phyloP scores from a whole-genome alignment of 768 basidiomycete genomes.

The Pluteus cervinus region DNA sequence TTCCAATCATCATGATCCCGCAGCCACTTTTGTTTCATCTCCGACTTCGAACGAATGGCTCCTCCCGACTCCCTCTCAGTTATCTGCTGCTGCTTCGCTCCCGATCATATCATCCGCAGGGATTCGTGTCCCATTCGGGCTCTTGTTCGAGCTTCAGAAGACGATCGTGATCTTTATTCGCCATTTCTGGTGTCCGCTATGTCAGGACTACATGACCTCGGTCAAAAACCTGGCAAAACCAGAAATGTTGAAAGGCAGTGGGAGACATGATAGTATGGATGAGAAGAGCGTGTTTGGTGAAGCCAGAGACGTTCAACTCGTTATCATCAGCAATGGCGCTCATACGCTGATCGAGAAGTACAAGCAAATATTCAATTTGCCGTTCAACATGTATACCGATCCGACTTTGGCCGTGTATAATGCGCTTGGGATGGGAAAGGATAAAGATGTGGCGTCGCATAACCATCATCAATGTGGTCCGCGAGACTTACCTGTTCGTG shows the following conservation, averaged over 20 bases:
- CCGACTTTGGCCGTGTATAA: slow-evolving; percentile 63
- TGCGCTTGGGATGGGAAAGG: slow-evolving; percentile 64
- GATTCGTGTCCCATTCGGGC: slow-evolving; percentile 58
- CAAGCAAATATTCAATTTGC: slow-evolving; percentile 65
- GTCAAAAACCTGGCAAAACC: slow-evolving; percentile 40
- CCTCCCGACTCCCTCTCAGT: slow-evolving; percentile 47
- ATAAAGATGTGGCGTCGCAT: slow-evolving; percentile 9
- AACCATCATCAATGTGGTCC: not conserved
- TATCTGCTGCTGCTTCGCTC: slow-evolving; percentile 55
- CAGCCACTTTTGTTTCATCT: no score
- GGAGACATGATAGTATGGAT: slow-evolving; percentile 6
- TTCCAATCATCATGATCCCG: no score
- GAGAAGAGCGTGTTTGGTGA: slow-evolving; percentile 5
- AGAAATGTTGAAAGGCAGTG: slow-evolving; percentile 27
- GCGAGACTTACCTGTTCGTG: no score
- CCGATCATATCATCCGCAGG: slow-evolving; percentile 67
- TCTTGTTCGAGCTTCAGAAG: slow-evolving; percentile 45
- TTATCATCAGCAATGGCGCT: slow-evolving; percentile 78
- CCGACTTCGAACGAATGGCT: slow-evolving; percentile 45
- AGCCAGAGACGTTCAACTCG: slow-evolving; percentile 43
- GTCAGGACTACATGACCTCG: slow-evolving; percentile 83
- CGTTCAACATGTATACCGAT: slow-evolving; percentile 77
- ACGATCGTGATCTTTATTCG: slow-evolving; percentile 82
- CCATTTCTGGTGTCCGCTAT: slow-evolving; percentile 84
- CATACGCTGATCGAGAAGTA: slow-evolving; percentile 74